Evolutionary conservation across 1,284 basidiomycete species (phyloP), one percentile per base, ranked within the genome.

Genomic region (Cryptococcus depauperatus): DNA sequence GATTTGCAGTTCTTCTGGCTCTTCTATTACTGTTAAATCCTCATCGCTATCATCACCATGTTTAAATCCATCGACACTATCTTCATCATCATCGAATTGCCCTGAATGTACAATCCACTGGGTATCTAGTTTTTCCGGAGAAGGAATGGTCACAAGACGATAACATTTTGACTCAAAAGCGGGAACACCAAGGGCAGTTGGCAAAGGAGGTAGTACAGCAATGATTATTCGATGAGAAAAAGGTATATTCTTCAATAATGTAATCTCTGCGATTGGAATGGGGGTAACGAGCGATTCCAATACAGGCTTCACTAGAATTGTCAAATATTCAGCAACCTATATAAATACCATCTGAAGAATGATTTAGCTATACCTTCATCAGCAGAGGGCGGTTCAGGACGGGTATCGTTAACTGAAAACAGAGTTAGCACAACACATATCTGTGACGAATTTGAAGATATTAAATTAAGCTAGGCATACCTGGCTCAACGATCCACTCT

Each of bases 91-190:
- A n/a, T n/a, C n/a, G n/a, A n/a, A n/a, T 46, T 45, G n/a, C 35
- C 49, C n/a, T 52, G 41, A 7, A 28, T 19, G 16, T 29, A 18
- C 10, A 29, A 11, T 35, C 7, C 37, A 9, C 26, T 47, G n/a
- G 26, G 19, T 13, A 52, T 46, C 65, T 61, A 66, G 23, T 46
- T 52, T 41, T 66, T 58, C 54, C 57, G 0, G 58, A 53, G 5
- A 43, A 55, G 4, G 21, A 22, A 37, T 37, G 21, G 66, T 68
- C 32, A 55, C 43, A 4, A 68, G 18, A 5, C 55, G 56, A 34
- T 49, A 43, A 22, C 53, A 50, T 1, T 26, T 40, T 2, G 40
- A 28, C 14, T 38, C 39, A 47, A 51, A 59, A 1, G 33, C 7
- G 0, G 55, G 57, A 7, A 29, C n/a, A 11, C 22, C 41, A 10